Base-by-base conservation (phyloP, 495 filamentous ascomycete species). In the Evernia prunastri region DNA sequence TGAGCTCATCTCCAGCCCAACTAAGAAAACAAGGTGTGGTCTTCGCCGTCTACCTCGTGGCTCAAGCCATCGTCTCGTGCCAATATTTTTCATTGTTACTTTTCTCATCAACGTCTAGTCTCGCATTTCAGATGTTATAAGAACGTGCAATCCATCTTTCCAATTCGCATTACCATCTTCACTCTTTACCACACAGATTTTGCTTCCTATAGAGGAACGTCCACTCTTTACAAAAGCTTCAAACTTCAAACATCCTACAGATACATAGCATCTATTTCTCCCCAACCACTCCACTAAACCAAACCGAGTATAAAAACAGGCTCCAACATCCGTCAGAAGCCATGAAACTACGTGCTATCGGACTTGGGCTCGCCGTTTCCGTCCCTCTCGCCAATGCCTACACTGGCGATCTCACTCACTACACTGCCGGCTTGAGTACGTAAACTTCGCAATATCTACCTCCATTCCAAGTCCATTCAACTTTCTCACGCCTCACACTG, bases 131-230 rank as follows among this genome's bases (percentile, higher is more conserved):
- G 17, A 20, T 20, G 17, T 7, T 7, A 20, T 4, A 11, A 6
- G 15, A 31, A 33, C 5, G 27, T 17, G 15, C 51, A 33, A 11
- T n/a, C 7, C 49, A 25, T 43, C 15, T 17, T 43, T 43, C 18
- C 40, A 20, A 20, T 20, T 29, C 29, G 5, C 49, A 33, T 31
- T 2, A 17, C 11, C 49, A n/a, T 53, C 13, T 53, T 8, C 49
- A 54, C 51, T 20, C 51, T 31, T n/a, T 3, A 4, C n/a, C 51
- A 7, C 33, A n/a, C 4, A n/a, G 0, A 8, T 13, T 54, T 20
- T 54, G 51, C 18, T 33, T 54, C 51, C 51, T 20, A 54, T 51
- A 54, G 33, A 18, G 51, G 51, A 54, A 20, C 51, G 51, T 54
- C 51, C 51, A 33, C 29, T 54, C 51, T 29, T 54, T 54, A 33